Conservation (phyloP, 176 grass and related monocot genomes). For the Ampelocalamus luodianensis region DNA sequence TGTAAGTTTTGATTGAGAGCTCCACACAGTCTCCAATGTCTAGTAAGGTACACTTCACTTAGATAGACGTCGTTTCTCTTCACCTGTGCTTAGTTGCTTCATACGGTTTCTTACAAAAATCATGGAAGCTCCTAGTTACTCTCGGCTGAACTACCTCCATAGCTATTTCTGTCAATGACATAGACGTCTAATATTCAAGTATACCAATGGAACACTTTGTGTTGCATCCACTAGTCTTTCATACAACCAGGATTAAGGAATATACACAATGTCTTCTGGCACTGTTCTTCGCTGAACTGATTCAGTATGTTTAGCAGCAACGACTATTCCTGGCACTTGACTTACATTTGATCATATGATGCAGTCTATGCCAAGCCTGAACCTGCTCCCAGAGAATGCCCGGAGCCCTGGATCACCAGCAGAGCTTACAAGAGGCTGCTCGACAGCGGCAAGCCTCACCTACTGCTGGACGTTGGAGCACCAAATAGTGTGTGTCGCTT, state of each 20-base stretch:
- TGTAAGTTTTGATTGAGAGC: conserved; percentile 80
- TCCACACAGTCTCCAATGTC: conserved; percentile 94
- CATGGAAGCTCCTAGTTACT: background rate
- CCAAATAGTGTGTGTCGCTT: no score
- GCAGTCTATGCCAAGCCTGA: conserved; percentile 58
- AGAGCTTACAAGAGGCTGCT: conserved; percentile 66
- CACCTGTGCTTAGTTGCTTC: background rate
- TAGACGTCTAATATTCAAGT: background rate
- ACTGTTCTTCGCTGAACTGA: background rate
- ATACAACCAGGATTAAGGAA: background rate
- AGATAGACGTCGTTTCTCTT: background rate
- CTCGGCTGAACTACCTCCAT: background rate
- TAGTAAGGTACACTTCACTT: conserved; percentile 62
- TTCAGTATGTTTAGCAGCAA: background rate
- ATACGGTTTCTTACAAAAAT: background rate
- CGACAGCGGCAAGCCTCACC: conserved; percentile 56
- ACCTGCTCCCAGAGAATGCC: conserved; percentile 58
- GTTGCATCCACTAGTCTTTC: background rate
- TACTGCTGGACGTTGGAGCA: conserved; percentile 83
- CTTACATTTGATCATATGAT: conserved; percentile 8
- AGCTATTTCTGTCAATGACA: background rate
- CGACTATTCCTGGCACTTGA: background rate
- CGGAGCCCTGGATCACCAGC: conserved; percentile 63
- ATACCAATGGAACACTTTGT: background rate
- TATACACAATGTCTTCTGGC: background rate